These are phyloP conservation scores for Vaccinium macrocarpon DNA, from an alignment of 148 eudicot species.

Conservation along the genomic window DNA sequence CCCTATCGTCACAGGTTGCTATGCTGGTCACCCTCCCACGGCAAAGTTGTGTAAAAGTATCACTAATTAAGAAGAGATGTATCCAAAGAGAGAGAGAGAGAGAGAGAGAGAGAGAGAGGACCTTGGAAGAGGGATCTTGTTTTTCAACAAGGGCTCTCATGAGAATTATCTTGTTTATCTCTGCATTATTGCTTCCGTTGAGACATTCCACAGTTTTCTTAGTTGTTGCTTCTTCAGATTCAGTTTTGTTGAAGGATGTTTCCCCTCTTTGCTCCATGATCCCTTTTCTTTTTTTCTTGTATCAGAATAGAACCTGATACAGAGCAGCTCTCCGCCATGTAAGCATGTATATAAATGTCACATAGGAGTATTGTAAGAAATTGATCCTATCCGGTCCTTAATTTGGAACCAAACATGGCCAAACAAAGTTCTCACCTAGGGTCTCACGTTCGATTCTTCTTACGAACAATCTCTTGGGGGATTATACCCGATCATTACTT, in stretches of 20 bases:
- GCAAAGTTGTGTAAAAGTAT: constrained; percentile 1
- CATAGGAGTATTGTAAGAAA: too few relatives aligned
- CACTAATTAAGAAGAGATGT: constrained; percentile 10
- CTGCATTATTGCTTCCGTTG: constrained; percentile 24
- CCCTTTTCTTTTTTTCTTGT: background rate
- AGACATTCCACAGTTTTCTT: background rate
- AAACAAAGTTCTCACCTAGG: too few relatives aligned
- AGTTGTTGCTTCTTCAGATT: background rate
- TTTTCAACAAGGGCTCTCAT: constrained; percentile 52
- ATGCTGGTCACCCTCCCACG: too few relatives aligned
- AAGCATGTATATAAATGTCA: too few relatives aligned
- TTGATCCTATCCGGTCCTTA: too few relatives aligned
- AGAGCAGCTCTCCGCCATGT: too few relatives aligned
- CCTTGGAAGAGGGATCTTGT: constrained; percentile 65
- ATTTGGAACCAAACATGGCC: too few relatives aligned
- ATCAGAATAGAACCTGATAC: background rate
- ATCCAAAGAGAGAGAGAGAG: background rate
- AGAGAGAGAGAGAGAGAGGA: constrained; percentile 12
- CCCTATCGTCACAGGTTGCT: too few relatives aligned
- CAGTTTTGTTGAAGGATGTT: background rate
- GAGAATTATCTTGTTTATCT: constrained; percentile 39
- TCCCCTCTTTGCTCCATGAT: constrained; percentile 18
- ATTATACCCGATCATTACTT: too few relatives aligned
- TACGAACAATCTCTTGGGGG: too few relatives aligned
- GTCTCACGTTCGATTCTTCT: too few relatives aligned